Base-by-base conservation (phyloP, 805 yeast species). In the Nakazawaea molendinolei region DNA sequence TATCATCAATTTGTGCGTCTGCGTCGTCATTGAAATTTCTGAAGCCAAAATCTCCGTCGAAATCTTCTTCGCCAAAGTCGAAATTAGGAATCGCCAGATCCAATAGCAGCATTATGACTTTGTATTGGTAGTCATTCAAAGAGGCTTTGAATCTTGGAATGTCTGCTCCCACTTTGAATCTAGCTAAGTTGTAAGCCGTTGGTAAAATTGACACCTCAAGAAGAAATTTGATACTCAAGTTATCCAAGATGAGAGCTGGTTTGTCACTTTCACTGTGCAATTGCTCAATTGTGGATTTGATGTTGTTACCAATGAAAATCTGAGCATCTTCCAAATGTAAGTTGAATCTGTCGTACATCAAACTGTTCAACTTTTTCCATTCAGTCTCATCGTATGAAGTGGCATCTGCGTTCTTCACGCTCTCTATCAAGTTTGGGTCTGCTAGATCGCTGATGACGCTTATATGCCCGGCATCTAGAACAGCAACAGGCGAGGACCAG, bases 381-480 rank as follows among this genome's bases (percentile, higher is more conserved):
- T 90, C 96, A 17, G 14, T 17, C n/a, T 7, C 12, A 14, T 10
- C 5, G 7, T 12, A 6, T 15, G 6, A 6, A 12, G 28, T n/a
- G n/a, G 69, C 61, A 5, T 67, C 65, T 50, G 84, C 75, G 18
- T 76, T 65, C 50, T 79, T 85, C 31, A 87, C 74, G 40, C 77
- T 78, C 34, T 79, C 77, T 19, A 87, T 70, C 31, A 74, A 75
- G 3, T 72, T 69, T 44, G 75, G 76, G 31, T 82, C 84, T 3
- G 79, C 92, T 27, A 90, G 67, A 48, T 89, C 92, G 52, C 95
- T 85, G 2, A 66, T 60, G 12, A 92, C 76, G 44, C 86, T 79
- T 17, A 94, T 80, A 55, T 90, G 96, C 51, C 99, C 99, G 6
- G 97, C 96, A 66, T 92, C 97, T 36, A 92, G 67, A 14, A 92